phyloP scores from a whole-genome alignment of 305 asterid species.

The Fraxinus albicans region DNA sequence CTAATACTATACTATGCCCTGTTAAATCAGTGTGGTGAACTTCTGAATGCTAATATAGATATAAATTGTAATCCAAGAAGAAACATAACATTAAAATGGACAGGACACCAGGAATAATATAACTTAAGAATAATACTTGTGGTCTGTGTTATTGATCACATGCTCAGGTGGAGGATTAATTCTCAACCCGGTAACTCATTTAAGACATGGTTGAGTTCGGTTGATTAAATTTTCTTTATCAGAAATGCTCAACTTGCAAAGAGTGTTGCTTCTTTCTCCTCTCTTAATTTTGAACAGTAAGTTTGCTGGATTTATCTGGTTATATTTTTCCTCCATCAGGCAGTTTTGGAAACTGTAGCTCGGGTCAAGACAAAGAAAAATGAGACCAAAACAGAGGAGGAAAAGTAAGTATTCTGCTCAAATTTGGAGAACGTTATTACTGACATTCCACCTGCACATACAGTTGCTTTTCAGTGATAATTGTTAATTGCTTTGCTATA shows the following conservation, averaged over 20 bases:
- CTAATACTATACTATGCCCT: neutral
- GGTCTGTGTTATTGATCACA: neutral
- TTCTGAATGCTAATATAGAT: neutral
- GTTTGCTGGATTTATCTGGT: constrained; percentile 22
- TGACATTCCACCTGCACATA: constrained; percentile 15
- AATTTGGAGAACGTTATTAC: neutral
- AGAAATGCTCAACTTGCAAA: neutral
- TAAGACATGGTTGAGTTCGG: neutral
- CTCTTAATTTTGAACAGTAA: neutral
- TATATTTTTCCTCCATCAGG: constrained; percentile 48
- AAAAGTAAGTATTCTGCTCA: constrained; percentile 50
- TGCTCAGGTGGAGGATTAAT: neutral
- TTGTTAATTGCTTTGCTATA: constrained; percentile 17
- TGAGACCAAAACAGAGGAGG: constrained; percentile 72
- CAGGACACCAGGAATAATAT: neutral
- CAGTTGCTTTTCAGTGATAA: constrained; percentile 16
- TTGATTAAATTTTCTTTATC: neutral
- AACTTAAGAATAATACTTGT: neutral
- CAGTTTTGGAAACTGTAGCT: constrained; percentile 97
- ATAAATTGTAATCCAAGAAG: neutral
- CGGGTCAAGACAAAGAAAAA: constrained; percentile 95
- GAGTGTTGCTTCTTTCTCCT: no score
- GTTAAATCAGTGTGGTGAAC: neutral
- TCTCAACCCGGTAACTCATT: neutral
- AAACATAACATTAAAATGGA: neutral